These are phyloP conservation scores for Capsella bursapastoris DNA, from an alignment of 345 rosid genomes.

Conservation along the genomic window DNA sequence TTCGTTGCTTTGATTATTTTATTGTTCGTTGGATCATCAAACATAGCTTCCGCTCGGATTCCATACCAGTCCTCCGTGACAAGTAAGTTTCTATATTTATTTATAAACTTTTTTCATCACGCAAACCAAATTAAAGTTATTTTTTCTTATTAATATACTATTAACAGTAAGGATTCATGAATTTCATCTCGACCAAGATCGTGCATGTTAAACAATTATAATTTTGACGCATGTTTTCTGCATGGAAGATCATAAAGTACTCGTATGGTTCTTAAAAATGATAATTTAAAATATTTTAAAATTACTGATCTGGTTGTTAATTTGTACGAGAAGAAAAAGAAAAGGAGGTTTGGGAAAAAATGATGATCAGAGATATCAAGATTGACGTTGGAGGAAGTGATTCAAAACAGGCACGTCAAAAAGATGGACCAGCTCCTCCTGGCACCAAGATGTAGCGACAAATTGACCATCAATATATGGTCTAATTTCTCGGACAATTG, in stretches of 20 bases:
- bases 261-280: background rate
- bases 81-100: constrained; percentile 23
- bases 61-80: constrained; percentile 7
- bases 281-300: background rate
- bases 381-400: constrained; percentile 26
- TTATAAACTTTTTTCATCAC: background rate
- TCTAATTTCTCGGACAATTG: background rate
- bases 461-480: background rate
- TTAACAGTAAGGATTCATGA: background rate
- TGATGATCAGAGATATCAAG: constrained; percentile 17
- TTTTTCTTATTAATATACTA: background rate
- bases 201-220: background rate
- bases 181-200: background rate
- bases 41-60: constrained; percentile 23
- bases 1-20: constrained; percentile 22
- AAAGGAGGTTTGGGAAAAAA: constrained; percentile 19
- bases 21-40: constrained; percentile 30
- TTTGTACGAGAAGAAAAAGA: constrained; percentile 18
- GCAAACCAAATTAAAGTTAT: background rate
- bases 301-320: background rate
- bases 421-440: constrained; percentile 16
- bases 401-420: constrained; percentile 22
- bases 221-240: background rate
- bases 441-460: constrained; percentile 9
- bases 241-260: background rate